These are phyloP conservation scores for Penicillium coffeae DNA, from an alignment of 495 filamentous ascomycete species.

Conservation along the genomic window DNA sequence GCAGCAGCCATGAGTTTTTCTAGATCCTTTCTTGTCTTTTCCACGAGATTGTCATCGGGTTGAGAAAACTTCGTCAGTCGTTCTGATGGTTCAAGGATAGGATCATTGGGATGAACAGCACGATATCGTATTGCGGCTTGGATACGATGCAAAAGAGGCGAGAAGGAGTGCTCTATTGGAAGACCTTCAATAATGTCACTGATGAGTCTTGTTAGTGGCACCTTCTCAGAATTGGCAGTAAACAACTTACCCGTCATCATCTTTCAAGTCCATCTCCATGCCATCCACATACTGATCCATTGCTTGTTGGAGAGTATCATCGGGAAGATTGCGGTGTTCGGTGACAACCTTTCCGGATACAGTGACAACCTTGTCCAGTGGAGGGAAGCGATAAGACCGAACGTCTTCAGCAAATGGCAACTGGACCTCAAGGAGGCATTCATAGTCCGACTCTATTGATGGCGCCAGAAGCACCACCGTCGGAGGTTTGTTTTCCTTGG, in stretches of 20 bases:
- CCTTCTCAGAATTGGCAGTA: not conserved
- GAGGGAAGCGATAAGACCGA: conserved; percentile 82
- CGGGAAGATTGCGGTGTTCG: conserved; percentile 84
- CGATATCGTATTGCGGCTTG: conserved; percentile 79
- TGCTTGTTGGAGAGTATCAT: conserved; percentile 62
- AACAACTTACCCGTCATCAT: conserved; percentile 66
- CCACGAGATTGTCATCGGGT: conserved; percentile 63
- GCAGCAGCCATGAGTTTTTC: conserved; percentile 62
- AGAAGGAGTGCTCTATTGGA: conserved; percentile 77
- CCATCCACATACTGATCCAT: conserved; percentile 91
- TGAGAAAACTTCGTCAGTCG: conserved; percentile 71
- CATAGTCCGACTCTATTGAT: conserved; percentile 74
- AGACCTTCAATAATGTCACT: conserved; percentile 71
- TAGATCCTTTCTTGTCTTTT: conserved; percentile 51
- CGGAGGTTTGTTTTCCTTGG: conserved; percentile 74
- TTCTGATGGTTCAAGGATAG: conserved; percentile 61
- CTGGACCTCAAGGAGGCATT: conserved; percentile 86
- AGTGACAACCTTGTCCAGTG: conserved; percentile 82
- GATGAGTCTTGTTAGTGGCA: conserved; percentile 21
- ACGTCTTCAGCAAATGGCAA: conserved; percentile 95
- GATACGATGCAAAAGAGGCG: conserved; percentile 88
- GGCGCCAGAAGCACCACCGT: conserved; percentile 78
- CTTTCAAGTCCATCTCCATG: conserved; percentile 75
- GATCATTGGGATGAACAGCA: conserved; percentile 67
- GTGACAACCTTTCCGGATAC: conserved; percentile 79